phyloP scores from a whole-genome alignment of 371 early-diverging fungal genomes.

The Parasitella parasitica region DNA sequence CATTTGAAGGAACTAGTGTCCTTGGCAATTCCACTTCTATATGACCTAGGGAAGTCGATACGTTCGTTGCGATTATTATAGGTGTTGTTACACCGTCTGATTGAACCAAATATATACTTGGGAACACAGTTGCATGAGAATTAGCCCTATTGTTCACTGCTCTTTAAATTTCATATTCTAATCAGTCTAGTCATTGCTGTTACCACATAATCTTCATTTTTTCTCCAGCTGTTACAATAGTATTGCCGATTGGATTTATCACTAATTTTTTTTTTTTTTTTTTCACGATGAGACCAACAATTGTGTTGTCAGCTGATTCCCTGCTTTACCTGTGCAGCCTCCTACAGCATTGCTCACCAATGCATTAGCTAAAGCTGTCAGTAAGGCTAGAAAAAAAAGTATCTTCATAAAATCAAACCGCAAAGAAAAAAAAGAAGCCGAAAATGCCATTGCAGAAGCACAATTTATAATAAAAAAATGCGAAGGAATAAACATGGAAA shows the following conservation, averaged over 20 bases:
- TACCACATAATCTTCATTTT: constrained; percentile 31
- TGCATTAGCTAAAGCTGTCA: neutral
- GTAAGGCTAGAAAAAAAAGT: neutral
- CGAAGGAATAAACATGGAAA: neutral
- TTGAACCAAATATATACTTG: constrained; percentile 17
- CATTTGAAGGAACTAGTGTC: constrained; percentile 21
- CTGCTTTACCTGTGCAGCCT: constrained; percentile 14
- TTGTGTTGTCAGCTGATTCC: too few relatives aligned
- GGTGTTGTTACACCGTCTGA: constrained; percentile 14
- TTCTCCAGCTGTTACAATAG: constrained; percentile 26
- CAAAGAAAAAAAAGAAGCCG: neutral
- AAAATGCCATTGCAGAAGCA: neutral
- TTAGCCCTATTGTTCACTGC: constrained; percentile 7
- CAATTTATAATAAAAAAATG: neutral
- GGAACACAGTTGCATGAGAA: constrained; percentile 16
- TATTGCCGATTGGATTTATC: constrained; percentile 23
- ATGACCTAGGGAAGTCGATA: constrained; percentile 2
- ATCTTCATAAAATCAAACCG: neutral
- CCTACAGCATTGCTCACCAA: constrained; percentile 3
- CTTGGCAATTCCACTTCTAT: constrained; percentile 12
- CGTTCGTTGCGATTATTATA: constrained; percentile 13
- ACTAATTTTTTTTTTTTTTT: neutral
- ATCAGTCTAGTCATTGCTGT: neutral
- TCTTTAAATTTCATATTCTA: neutral
- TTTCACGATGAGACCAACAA: too few relatives aligned